These are phyloP conservation scores for Setomelanomma holmii DNA, from an alignment of 2,329 filamentous ascomycete genomes.

Conservation along the genomic window DNA sequence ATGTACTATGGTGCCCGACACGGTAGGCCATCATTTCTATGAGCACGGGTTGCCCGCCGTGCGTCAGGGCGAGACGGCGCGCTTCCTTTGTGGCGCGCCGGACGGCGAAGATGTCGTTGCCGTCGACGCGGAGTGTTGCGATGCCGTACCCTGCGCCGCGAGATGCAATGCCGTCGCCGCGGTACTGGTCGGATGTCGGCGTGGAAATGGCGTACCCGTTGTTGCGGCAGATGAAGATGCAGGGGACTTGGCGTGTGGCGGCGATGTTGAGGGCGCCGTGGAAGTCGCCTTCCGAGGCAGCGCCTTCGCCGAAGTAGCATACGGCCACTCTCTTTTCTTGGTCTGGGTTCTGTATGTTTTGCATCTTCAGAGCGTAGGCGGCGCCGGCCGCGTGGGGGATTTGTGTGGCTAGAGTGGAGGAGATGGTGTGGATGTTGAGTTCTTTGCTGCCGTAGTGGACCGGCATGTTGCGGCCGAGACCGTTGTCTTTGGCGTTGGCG, in stretches of 20 bases:
- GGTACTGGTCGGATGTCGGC: conserved; percentile 87
- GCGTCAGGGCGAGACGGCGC: conserved; percentile 76
- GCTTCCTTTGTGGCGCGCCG: conserved; percentile 80
- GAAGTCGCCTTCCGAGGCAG: conserved; percentile 90
- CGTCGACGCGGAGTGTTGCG: conserved; percentile 88
- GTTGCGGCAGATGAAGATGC: conserved; percentile 90
- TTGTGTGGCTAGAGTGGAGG: conserved; percentile 85
- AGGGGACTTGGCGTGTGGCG: conserved; percentile 84
- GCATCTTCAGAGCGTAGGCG: conserved; percentile 86
- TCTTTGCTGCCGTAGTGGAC: conserved; percentile 90
- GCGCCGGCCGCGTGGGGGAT: conserved; percentile 88
- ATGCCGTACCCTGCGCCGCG: conserved; percentile 92
- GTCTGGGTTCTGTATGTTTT: conserved; percentile 74
- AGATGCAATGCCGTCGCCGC: conserved; percentile 88
- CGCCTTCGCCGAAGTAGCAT: conserved; percentile 91
- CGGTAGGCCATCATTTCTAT: conserved; percentile 98
- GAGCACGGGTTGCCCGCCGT: conserved; percentile 82
- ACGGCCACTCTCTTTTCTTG: conserved; percentile 69
- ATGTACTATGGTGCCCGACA: conserved; percentile 96
- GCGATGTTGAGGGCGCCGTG: conserved; percentile 91
- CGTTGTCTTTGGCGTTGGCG: conserved; percentile 80
- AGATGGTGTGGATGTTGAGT: conserved; percentile 87
- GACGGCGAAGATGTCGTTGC: conserved; percentile 93
- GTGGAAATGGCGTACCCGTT: conserved; percentile 93
- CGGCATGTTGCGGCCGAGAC: conserved; percentile 92